Evolutionary conservation across 2,329 filamentous ascomycete genomes (phyloP).

Genomic region (Penicillium griseofulvum): DNA sequence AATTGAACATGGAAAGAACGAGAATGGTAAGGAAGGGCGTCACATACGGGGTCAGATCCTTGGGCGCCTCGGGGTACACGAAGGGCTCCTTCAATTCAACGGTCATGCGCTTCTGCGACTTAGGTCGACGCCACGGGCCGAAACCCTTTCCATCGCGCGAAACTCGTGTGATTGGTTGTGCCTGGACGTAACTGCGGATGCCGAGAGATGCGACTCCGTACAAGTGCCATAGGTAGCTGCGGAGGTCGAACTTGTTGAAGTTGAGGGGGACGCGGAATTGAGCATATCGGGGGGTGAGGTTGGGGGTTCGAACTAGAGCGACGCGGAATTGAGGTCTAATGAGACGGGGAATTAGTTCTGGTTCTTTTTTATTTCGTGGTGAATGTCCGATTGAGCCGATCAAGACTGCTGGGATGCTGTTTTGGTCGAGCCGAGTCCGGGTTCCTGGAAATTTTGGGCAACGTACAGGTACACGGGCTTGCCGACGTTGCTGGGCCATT

Average conservation of each 20-base stretch:
- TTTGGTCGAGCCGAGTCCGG: background rate
- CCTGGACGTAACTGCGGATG: conserved; percentile 77
- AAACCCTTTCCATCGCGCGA: conserved; percentile 37
- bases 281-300: conserved; percentile 74
- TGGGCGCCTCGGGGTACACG: conserved; percentile 73
- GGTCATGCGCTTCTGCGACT: conserved; percentile 85
- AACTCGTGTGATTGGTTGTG: conserved; percentile 58
- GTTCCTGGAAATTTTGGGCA: conserved; percentile 10
- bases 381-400: background rate
- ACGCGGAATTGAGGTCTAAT: conserved; percentile 76
- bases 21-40: background rate
- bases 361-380: background rate
- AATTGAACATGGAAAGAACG: background rate
- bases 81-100: conserved; percentile 86
- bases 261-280: conserved; percentile 86
- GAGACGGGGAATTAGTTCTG: background rate
- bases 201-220: conserved; percentile 72
- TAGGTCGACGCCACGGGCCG: conserved; percentile 66
- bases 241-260: conserved; percentile 94
- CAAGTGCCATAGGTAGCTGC: conserved; percentile 86
- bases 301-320: conserved; percentile 70
- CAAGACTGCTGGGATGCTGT: background rate
- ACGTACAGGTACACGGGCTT: conserved; percentile 59
- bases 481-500: conserved; percentile 22
- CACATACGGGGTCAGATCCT: conserved; percentile 58